Conservation (phyloP, 148 eudicot genomes). For the Rhododendron vialii region DNA sequence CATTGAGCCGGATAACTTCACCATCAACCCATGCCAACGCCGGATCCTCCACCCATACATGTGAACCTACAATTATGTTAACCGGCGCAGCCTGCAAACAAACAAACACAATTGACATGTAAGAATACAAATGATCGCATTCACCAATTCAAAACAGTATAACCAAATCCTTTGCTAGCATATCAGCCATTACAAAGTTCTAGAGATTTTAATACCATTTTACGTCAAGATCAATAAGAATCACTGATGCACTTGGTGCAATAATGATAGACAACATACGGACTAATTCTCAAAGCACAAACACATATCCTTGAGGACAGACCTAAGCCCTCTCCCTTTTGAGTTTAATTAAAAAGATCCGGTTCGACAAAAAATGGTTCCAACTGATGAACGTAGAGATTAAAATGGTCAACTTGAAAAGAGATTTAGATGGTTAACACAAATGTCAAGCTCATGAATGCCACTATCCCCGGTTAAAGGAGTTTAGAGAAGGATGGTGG, state of each 20-base stretch:
- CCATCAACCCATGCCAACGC: slow-evolving; percentile 91
- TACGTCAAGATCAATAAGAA: neutral
- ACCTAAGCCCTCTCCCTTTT: neutral
- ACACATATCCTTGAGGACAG: neutral
- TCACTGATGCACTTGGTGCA: neutral
- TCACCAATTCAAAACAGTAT: neutral
- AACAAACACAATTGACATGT: slow-evolving; percentile 1
- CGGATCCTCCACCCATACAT: slow-evolving; percentile 95
- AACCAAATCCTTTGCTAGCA: neutral
- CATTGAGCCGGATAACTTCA: slow-evolving; percentile 62
- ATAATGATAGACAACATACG: neutral
- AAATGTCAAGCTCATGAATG: neutral
- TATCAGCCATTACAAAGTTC: slow-evolving; percentile 10
- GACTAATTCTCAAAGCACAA: neutral
- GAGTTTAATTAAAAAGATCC: neutral
- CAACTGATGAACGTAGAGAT: neutral
- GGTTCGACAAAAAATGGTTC: neutral
- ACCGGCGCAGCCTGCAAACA: slow-evolving; percentile 72
- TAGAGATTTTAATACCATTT: neutral
- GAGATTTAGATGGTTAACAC: neutral
- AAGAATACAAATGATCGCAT: slow-evolving; percentile 1
- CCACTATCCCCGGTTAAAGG: neutral
- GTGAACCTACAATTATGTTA: slow-evolving; percentile 88
- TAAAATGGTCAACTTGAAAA: neutral
- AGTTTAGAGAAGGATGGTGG: neutral